Base-by-base conservation (phyloP, 2,329 filamentous ascomycete species). In the Diaporthe helianthi region DNA sequence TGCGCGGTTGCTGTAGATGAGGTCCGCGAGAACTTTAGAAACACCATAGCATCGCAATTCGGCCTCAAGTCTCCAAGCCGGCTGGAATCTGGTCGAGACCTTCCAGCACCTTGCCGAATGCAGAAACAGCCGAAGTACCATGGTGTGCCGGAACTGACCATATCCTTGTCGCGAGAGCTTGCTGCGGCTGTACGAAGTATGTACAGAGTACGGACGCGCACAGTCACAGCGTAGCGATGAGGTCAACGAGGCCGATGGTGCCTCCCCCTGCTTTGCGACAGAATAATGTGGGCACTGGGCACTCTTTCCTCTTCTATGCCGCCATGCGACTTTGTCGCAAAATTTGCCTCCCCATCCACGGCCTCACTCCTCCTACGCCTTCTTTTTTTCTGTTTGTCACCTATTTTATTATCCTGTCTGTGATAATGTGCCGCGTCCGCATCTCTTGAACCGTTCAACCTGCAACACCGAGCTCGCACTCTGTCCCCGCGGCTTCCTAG, bases 81-180 rank as follows among this genome's bases (percentile, higher is more conserved):
- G 19, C 58, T 44, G 58, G 44, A 63, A 49, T 63, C 44, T 63
- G 58, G 58, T 63, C 44, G 58, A 17, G 58, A 47, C 58, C 58
- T 49, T 63, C 58, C 58, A 63, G 58, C 58, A 63, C 58, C 44
- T 63, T 63, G 58, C 58, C 58, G 44, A 63, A 63, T 63, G 58
- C 58, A 63, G 58, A 63, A 63, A 63, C 58, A 49, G 29, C 58
- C 58, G 58, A 63, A 63, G 58, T 36, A 49, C 58, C 44, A 26
- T 19, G 44, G 29, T 63, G 58, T 10, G 6, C 26, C 58, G 58
- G 58, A 63, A 49, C 41, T 36, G 44, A n/a, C 58, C 44, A 63
- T 63, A 63, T 63, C 58, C 58, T 63, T 63, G 58, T 63, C 58
- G 44, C 58, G 36, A 63, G 58, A 36, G 58, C 58, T 63, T 63